Base-by-base conservation (phyloP, 768 basidiomycete genomes). In the Suillus ampliporus region DNA sequence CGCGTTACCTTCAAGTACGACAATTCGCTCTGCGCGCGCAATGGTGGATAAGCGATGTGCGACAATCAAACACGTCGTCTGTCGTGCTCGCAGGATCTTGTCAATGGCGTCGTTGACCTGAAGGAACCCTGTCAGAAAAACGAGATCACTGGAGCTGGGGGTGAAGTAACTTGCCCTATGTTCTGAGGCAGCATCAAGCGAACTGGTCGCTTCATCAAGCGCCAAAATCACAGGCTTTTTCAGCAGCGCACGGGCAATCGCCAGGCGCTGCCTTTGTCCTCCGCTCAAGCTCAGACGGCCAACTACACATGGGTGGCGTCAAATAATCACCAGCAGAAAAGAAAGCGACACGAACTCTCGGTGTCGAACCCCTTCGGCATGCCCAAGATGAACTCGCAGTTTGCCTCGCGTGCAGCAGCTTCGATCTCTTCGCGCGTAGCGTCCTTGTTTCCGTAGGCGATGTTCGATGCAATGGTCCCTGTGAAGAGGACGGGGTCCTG, bases 351-450 rank as follows among this genome's bases (percentile, higher is more conserved):
- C 92, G 68, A 65, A 95, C 95, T 95, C 68, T 89, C 83, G 1
- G 97, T 98, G 68, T 97, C 96, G 68, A 97, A 97, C 0, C 95
- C 95, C 61, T 94, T 83, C 11, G 96, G 95, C 83, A 99, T 87
- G 17, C 91, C 89, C 91, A 94, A 94, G 7, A 98, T 89, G 71
- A 97, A 99, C 69, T 97, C 95, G 76, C 96, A 98, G 68, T 98
- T 97, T 2, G 97, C 97, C 63, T 93, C 86, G 21, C 91, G 82
- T 0, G 95, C 96, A 0, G 94, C 96, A 34, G 88, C 79, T 74
- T 97, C 94, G 23, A 98, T 92, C 63, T 97, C 86, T 66, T 89
- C 88, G 23, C 91, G 83, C 0, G 93, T 92, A 0, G 88, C 92
- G 21, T 83, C 77, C 10, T 85, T 82, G 54, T 89, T 84, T 3